Conservation (phyloP, 176 grass and related monocot species). For the Musa itinerans region DNA sequence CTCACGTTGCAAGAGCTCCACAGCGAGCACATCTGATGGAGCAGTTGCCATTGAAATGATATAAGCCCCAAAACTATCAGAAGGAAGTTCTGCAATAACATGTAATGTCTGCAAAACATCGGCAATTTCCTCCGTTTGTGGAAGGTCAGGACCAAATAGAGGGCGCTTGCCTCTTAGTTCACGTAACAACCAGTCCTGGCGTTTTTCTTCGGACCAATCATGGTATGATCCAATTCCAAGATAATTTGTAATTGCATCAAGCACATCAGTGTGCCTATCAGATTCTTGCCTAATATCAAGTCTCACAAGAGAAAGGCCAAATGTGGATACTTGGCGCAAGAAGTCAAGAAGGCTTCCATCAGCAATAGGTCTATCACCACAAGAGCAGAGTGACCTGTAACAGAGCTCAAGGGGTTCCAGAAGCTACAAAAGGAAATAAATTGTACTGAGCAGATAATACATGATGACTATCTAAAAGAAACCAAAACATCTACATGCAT, state of each 20-base stretch:
- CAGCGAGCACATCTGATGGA: constrained; percentile 95
- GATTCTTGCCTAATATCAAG: constrained; percentile 99
- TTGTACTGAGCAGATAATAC: neutral
- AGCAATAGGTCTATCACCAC: constrained; percentile 84
- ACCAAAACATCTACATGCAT: neutral
- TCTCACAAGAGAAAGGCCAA: constrained; percentile 88
- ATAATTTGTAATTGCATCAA: constrained; percentile 83
- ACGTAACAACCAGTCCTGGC: constrained; percentile 79
- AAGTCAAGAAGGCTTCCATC: constrained; percentile 97
- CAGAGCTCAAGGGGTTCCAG: constrained; percentile 89
- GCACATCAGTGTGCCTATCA: constrained; percentile 88
- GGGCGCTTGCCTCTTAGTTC: constrained; percentile 86
- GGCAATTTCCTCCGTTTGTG: constrained; percentile 69
- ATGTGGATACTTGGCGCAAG: constrained; percentile 96
- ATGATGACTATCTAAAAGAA: neutral
- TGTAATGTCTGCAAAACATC: constrained; percentile 88
- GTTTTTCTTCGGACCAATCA: constrained; percentile 92
- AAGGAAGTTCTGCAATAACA: constrained; percentile 71
- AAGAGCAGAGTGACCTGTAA: constrained; percentile 84
- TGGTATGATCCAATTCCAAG: constrained; percentile 87
- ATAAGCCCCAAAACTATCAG: constrained; percentile 89
- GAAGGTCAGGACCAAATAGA: constrained; percentile 84
- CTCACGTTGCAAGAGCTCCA: constrained; percentile 79
- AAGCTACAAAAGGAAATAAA: constrained; percentile 43
- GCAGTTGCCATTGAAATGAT: constrained; percentile 96